A percentile compares a stretch with the other conserved stretches of the same genome.
phyloP scores from a whole-genome alignment of 1,139 yeast genomes.

The Geotrichum phurueaensis region DNA sequence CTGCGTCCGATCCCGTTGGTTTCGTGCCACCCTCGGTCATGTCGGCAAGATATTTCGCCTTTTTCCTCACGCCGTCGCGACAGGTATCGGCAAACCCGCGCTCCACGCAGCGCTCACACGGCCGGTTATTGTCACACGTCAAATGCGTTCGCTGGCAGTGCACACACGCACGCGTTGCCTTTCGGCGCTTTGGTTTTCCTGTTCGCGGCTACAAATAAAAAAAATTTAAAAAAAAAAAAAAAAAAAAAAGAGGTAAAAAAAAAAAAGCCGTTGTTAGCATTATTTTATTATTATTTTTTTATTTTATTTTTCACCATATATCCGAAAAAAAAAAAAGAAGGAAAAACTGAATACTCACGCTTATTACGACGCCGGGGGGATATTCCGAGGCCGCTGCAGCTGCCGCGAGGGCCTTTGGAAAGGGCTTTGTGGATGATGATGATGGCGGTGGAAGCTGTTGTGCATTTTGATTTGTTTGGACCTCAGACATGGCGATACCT shows the following conservation, averaged over 20 bases:
- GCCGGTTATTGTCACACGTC: conserved; percentile 76
- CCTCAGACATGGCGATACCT: neutral
- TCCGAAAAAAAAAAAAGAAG: neutral
- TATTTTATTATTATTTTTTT: neutral
- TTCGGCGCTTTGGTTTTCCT: conserved; percentile 41
- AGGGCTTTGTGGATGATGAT: neutral
- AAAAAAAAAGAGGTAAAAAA: neutral
- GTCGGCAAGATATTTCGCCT: conserved; percentile 63
- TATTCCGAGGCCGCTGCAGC: neutral
- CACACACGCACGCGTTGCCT: conserved; percentile 76
- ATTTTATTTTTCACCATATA: neutral
- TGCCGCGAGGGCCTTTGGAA: conserved; percentile 1
- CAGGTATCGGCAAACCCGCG: conserved; percentile 70
- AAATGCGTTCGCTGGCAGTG: conserved; percentile 84
- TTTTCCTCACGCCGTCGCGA: conserved; percentile 83
- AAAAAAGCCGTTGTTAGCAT: neutral
- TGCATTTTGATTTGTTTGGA: neutral
- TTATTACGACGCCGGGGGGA: conserved; percentile 9
- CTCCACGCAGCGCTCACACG: conserved; percentile 72
- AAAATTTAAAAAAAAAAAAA: neutral
- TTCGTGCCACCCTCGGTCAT: conserved; percentile 23
- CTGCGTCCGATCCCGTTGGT: neutral
- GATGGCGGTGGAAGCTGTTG: neutral
- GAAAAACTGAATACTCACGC: conserved; percentile 4
- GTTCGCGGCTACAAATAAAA: conserved; percentile 27